A percentile compares a stretch with the other conserved stretches of the same genome.
Conservation (phyloP, 108 stramenopile species). For the Fragilaria crotonensis region DNA sequence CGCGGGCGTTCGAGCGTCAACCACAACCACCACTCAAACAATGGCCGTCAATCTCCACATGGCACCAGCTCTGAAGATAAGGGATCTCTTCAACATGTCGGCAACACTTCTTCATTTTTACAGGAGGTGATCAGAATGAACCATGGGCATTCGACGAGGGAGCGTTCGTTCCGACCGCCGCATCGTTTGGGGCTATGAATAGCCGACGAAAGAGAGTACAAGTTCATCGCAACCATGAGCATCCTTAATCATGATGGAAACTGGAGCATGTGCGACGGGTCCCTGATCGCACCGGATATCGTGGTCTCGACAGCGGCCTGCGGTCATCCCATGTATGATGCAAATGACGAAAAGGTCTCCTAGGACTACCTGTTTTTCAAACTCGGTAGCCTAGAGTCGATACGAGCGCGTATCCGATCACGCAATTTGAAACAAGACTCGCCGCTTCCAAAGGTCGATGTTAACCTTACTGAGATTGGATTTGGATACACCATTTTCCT, state of each 20-base stretch:
- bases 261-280: not conserved
- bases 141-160: too few species aligned
- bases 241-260: too few species aligned
- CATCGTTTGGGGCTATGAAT: not conserved
- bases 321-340: not conserved
- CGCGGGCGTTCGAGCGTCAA: too few species aligned
- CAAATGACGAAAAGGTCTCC: too few species aligned
- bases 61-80: too few species aligned
- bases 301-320: not conserved
- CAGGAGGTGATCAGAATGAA: not conserved
- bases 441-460: slow-evolving; percentile 15
- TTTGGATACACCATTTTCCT: slow-evolving; percentile 23
- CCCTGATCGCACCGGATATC: not conserved
- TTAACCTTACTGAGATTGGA: slow-evolving; percentile 38
- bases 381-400: not conserved
- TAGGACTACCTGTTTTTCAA: not conserved
- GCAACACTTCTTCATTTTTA: too few species aligned
- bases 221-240: not conserved
- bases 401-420: not conserved
- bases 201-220: not conserved
- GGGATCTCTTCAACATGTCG: too few species aligned
- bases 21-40: too few species aligned
- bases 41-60: too few species aligned
- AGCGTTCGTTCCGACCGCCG: too few species aligned
- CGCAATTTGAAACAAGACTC: slow-evolving; percentile 25